Evolutionary conservation across 306 rosid species (phyloP), one percentile per base, ranked within the genome.

Genomic region (Quercus dentata): DNA sequence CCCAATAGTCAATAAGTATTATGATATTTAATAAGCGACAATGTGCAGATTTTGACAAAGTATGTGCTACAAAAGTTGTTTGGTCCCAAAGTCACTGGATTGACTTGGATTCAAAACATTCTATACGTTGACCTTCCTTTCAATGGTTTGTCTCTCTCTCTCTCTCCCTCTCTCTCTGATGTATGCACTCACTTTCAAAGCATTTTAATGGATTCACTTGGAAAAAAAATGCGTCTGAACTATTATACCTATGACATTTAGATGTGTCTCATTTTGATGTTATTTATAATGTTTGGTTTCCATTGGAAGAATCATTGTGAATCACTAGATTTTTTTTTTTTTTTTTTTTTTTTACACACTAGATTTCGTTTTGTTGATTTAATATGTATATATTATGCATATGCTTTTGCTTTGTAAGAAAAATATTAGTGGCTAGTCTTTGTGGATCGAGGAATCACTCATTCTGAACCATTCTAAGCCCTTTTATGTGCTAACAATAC

Each of bases 11-110:
- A 18, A 1, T 35, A 49, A n/a, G n/a, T 19, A 73, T 31, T 73
- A 64, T 84, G 18, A 82, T 76, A 74, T 84, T 68, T 15, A 25
- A 62, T 68, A 17, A 58, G 55, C 69, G 6, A 20, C 33, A 38
- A 11, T 30, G 20, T 83, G 88, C 89, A 94, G 94, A 85, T 94
- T 52, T 74, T 91, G 55, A 90, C 97, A 31, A 94, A 97, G 84
- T 87, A 92, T 76, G 83, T 84, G 15, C 91, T 92, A 80, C 90
- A 92, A 63, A 91, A 88, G 52, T 81, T 94, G 70, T 94, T 92
- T 81, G 97, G 97, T 52, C 97, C 97, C 3, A 87, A 77, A 38
- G 85, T 62, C 67, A 89, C 86, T 23, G 72, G 69, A 15, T 89
- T 88, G 80, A 92, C 99, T 56, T 85, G 86, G 72, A 38, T 91